Evolutionary conservation across 2,329 filamentous ascomycete species (phyloP), one percentile per base, ranked within the genome.

Genomic region (Cylindrodendrum hubeiense): DNA sequence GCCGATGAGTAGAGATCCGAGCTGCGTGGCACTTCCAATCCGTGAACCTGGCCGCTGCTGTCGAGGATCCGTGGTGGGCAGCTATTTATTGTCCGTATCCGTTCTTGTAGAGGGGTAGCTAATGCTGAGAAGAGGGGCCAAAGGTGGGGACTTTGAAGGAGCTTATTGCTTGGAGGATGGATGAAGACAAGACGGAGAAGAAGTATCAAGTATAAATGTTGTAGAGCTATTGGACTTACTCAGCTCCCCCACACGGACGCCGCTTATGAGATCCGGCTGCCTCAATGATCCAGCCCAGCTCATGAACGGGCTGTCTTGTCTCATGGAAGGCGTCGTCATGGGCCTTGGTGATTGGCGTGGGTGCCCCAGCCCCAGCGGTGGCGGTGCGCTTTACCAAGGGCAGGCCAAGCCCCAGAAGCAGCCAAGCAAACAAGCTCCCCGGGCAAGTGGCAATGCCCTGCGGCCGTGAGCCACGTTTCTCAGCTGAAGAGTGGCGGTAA

Each of bases 61-160:
- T n/a, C 41, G 46, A 65, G 43, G 63, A 63, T 67, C 59, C 65
- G 60, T 71, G 65, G 56, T 73, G 66, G 53, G 19, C 28, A 53
- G 54, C 47, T 49, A 22, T 61, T 22, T n/a, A 49, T 13, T 41
- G 41, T 9, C 28, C 46, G 37, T 46, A 22, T 43, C 55, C 44
- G 34, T 24, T 30, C 33, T 39, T 44, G 47, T 49, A 53, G 46
- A 49, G 24, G 57, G 49, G 50, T 26, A 37, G n/a, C 24, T 37
- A 44, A 57, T 39, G 53, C 21, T 63, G 39, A 12, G 19, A 58
- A 41, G 60, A 57, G 60, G 54, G 59, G 44, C 21, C 3, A 13
- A 34, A 47, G 49, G 28, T 44, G 50, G 52, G 49, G 47, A 12
- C 37, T 19, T 56, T 39, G 37, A 15, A 39, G n/a, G 37, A n/a